Evolutionary conservation across 2,329 filamentous ascomycete genomes (phyloP).

Genomic region (Blastomyces percursus): DNA sequence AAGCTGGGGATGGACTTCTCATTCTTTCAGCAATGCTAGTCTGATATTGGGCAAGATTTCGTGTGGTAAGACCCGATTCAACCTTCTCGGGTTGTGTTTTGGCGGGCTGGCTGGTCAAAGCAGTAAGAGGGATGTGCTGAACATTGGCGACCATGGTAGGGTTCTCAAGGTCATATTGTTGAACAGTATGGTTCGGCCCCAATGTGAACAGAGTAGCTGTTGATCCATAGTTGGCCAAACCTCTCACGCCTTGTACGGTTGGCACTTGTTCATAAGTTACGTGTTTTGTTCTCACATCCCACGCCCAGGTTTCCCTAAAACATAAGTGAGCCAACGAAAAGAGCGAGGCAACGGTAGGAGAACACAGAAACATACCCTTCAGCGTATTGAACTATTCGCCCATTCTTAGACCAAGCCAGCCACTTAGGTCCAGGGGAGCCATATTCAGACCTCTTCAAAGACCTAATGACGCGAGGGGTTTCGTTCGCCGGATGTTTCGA

Average conservation of each 20-base stretch:
- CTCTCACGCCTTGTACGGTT: slow-evolving; percentile 68
- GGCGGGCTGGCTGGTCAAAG: slow-evolving; percentile 67
- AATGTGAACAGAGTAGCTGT: slow-evolving; percentile 88
- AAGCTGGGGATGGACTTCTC: slow-evolving; percentile 49
- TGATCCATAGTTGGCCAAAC: slow-evolving; percentile 77
- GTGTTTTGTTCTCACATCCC: slow-evolving; percentile 97
- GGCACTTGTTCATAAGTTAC: slow-evolving; percentile 84
- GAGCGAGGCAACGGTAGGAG: slow-evolving; percentile 2
- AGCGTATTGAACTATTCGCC: slow-evolving; percentile 82
- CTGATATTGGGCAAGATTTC: slow-evolving; percentile 17
- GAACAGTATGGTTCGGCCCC: slow-evolving; percentile 74
- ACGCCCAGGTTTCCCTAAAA: slow-evolving; percentile 72
- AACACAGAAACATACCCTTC: slow-evolving; percentile 58
- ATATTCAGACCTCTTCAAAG: slow-evolving; percentile 69
- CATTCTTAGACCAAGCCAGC: slow-evolving; percentile 98
- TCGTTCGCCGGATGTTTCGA: slow-evolving; percentile 65
- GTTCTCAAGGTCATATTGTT: slow-evolving; percentile 90
- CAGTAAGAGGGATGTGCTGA: slow-evolving; percentile 68
- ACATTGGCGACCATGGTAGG: slow-evolving; percentile 74
- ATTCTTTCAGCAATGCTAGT: slow-evolving; percentile 55
- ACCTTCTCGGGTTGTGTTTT: slow-evolving; percentile 33
- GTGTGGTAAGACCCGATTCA: slow-evolving; percentile 7
- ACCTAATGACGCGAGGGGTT: slow-evolving; percentile 75
- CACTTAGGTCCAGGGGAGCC: slow-evolving; percentile 70
- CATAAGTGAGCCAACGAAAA: slow-evolving; percentile 3